Base-by-base conservation (phyloP, 2,329 filamentous ascomycete genomes). In the Teratosphaeria zuluensis region DNA sequence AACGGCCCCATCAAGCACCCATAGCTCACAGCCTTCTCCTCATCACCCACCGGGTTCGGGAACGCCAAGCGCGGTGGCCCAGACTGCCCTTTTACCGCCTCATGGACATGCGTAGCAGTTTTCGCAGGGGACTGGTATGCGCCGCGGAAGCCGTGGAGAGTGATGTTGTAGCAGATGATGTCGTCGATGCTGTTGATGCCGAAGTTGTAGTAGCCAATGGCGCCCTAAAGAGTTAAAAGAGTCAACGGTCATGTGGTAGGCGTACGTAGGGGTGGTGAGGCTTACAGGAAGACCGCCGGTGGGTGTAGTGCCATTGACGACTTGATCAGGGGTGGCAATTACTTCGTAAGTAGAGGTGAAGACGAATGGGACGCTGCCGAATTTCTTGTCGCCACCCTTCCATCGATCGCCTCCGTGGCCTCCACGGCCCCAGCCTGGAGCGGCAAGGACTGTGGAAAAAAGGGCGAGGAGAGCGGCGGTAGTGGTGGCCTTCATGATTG, bases 81-180 rank as follows among this genome's bases (percentile, higher is more conserved):
- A 21, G 75, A 65, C 55, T 69, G 70, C 61, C 80, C 80, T 58
- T 69, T 72, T 24, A 64, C 67, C 6, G 71, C 79, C 68, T 82
- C 71, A 69, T 83, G 80, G 62, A 83, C 79, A 68, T 83, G 81
- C 1, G 81, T 84, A 19, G 81, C 78, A 6, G 80, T 81, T 31
- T 68, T 64, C 51, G 81, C 81, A 0, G 75, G 73, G 11, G 79
- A 82, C 63, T 75, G 66, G 67, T 81, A 83, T 2, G 77, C 70
- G 56, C 80, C 80, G 24, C 72, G 72, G 66, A 83, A 79, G 60
- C 73, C 74, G 51, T 72, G 68, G 53, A 83, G 71, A 42, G 74
- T 79, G 69, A 83, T 82, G 71, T 81, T 78, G 65, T 75, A 77
- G 74, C 75, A 77, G 68, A 77, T 76, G 55, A 70, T 68, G 66